A percentile compares a stretch with the other conserved stretches of the same genome.
These are phyloP conservation scores for Aegilops tauschii DNA, from an alignment of 176 grass and related monocot genomes.

Conservation along the genomic window DNA sequence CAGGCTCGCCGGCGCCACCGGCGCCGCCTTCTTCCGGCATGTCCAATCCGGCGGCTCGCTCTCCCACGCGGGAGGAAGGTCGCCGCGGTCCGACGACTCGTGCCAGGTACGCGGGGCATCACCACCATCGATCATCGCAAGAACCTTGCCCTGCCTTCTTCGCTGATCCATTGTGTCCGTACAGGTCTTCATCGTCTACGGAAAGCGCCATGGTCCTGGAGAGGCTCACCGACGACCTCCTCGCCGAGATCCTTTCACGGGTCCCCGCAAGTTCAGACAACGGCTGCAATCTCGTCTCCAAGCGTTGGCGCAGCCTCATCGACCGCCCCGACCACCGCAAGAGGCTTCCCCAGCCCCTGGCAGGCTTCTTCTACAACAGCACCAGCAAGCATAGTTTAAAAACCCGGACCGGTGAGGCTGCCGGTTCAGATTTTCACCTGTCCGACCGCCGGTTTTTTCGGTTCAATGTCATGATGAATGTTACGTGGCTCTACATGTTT, in stretches of 20 bases:
- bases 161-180: not conserved
- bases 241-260: not conserved
- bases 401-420: no score
- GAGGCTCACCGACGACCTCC: not conserved
- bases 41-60: not conserved
- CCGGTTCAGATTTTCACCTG: no score
- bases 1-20: no score
- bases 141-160: not conserved
- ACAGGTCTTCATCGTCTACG: not conserved
- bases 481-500: no score
- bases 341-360: not conserved
- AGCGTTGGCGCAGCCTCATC: not conserved
- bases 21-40: not conserved
- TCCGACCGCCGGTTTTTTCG: no score
- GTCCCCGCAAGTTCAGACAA: not conserved
- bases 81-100: not conserved
- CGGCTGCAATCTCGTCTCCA: not conserved
- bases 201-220: not conserved
- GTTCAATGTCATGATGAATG: no score
- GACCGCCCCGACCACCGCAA: not conserved
- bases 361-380: slow-evolving; percentile 3
- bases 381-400: not conserved
- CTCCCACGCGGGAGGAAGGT: not conserved
- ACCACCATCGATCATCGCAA: not conserved
- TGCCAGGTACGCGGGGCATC: not conserved